A percentile compares a stretch with the other conserved stretches of the same genome.
Evolutionary conservation across 495 filamentous ascomycete genomes (phyloP).

Genomic region (Aspergillus conjunctus): DNA sequence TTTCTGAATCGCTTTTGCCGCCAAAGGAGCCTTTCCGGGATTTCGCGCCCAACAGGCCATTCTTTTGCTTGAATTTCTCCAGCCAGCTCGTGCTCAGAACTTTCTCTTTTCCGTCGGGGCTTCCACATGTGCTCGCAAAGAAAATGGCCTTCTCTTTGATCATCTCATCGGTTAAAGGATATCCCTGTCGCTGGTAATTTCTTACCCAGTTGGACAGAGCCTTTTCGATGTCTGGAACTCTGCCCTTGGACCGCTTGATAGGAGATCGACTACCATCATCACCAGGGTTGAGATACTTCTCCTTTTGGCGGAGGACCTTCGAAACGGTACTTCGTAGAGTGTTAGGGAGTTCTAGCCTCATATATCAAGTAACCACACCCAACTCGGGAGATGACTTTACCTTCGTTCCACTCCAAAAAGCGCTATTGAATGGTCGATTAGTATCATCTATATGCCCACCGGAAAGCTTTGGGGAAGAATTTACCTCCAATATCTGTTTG

Average conservation of each 20-base stretch:
- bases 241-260: constrained; percentile 84
- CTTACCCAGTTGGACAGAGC: constrained; percentile 87
- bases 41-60: constrained; percentile 68
- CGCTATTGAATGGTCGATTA: constrained; percentile 50
- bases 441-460: constrained; percentile 21
- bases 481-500: constrained; percentile 96
- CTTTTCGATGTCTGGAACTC: constrained; percentile 92
- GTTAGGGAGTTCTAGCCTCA: constrained; percentile 26
- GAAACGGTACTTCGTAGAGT: constrained; percentile 78
- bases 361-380: background rate
- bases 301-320: constrained; percentile 94
- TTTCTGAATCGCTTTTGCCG: constrained; percentile 57
- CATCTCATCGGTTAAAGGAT: constrained; percentile 74
- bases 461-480: background rate
- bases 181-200: constrained; percentile 77
- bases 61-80: constrained; percentile 96
- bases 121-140: constrained; percentile 78
- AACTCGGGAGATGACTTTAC: constrained; percentile 51
- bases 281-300: constrained; percentile 90
- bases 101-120: constrained; percentile 75
- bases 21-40: constrained; percentile 70
- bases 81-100: constrained; percentile 78
- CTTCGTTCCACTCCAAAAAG: constrained; percentile 98
- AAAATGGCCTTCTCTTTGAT: constrained; percentile 86
- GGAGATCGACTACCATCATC: constrained; percentile 88